phyloP scores from a whole-genome alignment of 140 eudicot species.

The Oenanthe javanica region DNA sequence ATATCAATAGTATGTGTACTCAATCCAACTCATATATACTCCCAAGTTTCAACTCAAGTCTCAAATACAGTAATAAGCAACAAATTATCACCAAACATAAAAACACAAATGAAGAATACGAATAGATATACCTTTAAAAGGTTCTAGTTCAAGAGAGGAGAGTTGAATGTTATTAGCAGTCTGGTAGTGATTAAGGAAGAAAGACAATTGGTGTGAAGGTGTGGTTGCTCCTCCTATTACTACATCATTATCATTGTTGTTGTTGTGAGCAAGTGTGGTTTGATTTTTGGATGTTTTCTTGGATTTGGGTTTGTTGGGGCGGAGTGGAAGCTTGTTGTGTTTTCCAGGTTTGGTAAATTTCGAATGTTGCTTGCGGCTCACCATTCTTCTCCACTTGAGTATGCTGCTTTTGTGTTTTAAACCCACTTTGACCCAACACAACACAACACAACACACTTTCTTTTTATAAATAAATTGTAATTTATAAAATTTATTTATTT shows the following conservation, averaged over 20 bases:
- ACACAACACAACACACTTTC: no score
- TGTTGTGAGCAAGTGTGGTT: neutral
- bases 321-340: neutral
- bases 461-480: no score
- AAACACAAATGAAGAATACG: no score
- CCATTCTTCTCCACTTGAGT: neutral
- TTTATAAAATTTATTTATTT: no score
- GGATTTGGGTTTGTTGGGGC: constrained; percentile 7
- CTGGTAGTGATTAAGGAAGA: constrained; percentile 54
- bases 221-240: constrained; percentile 8
- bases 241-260: neutral
- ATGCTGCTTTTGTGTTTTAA: neutral
- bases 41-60: no score
- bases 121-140: constrained; percentile 11
- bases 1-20: no score
- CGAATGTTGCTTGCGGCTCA: neutral
- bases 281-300: neutral
- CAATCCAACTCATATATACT: no score
- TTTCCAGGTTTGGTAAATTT: neutral
- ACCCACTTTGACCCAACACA: no score
- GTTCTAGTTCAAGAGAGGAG: constrained; percentile 63
- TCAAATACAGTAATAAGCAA: no score
- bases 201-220: constrained; percentile 52
- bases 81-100: neutral
- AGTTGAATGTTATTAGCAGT: constrained; percentile 46